Evolutionary conservation across 306 rosid genomes (phyloP).

Genomic region (Rosa rugosa): DNA sequence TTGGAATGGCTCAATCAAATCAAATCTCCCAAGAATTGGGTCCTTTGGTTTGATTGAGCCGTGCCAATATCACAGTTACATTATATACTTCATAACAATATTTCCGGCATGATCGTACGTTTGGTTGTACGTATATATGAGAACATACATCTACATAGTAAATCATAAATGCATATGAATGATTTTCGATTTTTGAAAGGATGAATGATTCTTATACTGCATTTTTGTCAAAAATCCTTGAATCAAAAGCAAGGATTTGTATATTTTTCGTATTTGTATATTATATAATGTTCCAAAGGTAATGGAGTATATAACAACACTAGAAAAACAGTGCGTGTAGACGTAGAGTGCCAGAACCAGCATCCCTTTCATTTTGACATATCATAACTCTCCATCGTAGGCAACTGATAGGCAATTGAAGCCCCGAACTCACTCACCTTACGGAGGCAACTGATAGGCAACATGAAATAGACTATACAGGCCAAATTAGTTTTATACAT

Average conservation of each 20-base stretch:
- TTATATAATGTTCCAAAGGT: no score
- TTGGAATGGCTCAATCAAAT: constrained; percentile 85
- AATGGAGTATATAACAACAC: no score
- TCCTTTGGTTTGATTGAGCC: constrained; percentile 83
- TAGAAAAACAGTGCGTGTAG: no score
- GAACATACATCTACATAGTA: not conserved
- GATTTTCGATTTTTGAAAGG: not conserved
- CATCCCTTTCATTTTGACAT: no score
- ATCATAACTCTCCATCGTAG: no score
- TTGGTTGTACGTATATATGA: not conserved
- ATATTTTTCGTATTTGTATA: no score
- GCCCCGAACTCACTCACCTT: no score
- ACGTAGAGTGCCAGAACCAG: no score
- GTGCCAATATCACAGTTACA: constrained; percentile 71
- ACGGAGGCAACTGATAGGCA: no score
- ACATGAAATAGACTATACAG: not conserved
- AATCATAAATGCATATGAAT: not conserved
- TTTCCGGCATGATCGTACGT: not conserved
- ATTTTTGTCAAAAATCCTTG: not conserved
- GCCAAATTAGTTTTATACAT: not conserved
- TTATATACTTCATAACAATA: not conserved
- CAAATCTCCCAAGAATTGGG: constrained; percentile 56
- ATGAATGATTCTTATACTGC: not conserved
- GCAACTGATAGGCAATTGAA: no score
- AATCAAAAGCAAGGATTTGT: not conserved